Evolutionary conservation across 768 basidiomycete genomes (phyloP).

Genomic region (Podaxis sp.): DNA sequence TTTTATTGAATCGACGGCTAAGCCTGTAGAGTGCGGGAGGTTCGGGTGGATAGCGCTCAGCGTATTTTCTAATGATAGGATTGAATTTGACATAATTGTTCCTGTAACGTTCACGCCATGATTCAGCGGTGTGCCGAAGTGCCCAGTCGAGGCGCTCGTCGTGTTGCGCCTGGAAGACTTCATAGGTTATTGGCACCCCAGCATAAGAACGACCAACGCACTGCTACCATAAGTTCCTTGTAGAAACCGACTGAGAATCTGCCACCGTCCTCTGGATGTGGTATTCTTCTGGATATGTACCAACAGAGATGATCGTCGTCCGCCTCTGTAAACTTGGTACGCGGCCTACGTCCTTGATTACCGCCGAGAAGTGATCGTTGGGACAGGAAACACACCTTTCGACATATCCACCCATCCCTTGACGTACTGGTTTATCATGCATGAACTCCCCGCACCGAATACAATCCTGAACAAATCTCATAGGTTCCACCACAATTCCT

Average conservation of each 20-base stretch:
- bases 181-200: neutral
- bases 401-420: constrained; percentile 26
- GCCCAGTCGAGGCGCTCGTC: constrained; percentile 32
- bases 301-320: constrained; percentile 35
- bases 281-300: constrained; percentile 32
- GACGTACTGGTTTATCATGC: constrained; percentile 15
- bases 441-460: constrained; percentile 16
- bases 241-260: constrained; percentile 33
- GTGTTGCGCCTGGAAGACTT: constrained; percentile 13
- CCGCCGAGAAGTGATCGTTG: no score
- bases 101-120: constrained; percentile 47
- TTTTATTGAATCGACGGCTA: constrained; percentile 20
- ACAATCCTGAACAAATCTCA: constrained; percentile 23
- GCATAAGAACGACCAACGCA: constrained; percentile 18
- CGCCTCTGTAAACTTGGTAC: constrained; percentile 27
- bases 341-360: constrained; percentile 12
- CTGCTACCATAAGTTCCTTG: constrained; percentile 23
- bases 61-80: constrained; percentile 23
- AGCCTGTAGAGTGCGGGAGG: constrained; percentile 16
- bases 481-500: constrained; percentile 21
- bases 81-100: constrained; percentile 31
- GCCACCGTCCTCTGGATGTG: constrained; percentile 33
- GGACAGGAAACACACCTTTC: neutral
- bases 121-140: constrained; percentile 35
- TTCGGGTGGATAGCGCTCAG: constrained; percentile 20